Evolutionary conservation across 768 basidiomycete species (phyloP).

Genomic region (Boletus sensibilis): DNA sequence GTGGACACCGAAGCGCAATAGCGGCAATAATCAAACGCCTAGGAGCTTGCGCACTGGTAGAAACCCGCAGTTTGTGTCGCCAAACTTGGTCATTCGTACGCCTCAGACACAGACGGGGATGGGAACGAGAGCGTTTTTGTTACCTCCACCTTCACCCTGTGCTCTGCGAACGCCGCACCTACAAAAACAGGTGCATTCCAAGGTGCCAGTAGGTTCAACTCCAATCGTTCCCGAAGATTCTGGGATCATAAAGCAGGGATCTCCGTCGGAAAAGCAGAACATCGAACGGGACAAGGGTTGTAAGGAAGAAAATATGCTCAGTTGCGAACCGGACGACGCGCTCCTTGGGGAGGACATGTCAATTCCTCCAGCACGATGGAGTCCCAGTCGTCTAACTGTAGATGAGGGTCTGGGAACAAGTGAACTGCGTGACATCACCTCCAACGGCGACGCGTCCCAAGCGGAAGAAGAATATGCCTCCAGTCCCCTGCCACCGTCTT

Average conservation of each 20-base stretch:
- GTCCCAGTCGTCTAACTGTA: background rate
- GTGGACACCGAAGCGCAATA: conserved; percentile 15
- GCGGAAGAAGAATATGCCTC: conserved; percentile 34
- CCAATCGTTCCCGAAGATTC: background rate
- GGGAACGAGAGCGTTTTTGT: conserved; percentile 23
- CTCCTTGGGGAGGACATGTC: conserved; percentile 46
- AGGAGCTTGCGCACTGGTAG: background rate
- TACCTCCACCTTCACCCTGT: conserved; percentile 29
- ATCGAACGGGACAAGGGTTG: conserved; percentile 24
- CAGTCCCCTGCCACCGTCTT: conserved; percentile 60
- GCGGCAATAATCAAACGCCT: conserved; percentile 12
- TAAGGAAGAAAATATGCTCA: conserved; percentile 27
- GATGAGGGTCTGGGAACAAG: background rate
- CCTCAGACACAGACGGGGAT: conserved; percentile 14
- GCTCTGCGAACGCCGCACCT: conserved; percentile 5
- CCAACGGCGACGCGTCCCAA: conserved; percentile 15
- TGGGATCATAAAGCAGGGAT: background rate
- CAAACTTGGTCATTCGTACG: conserved; percentile 5
- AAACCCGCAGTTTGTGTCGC: conserved; percentile 12
- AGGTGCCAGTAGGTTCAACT: background rate
- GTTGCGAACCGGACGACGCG: conserved; percentile 39
- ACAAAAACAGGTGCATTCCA: background rate
- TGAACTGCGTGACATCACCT: conserved; percentile 20
- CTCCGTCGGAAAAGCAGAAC: background rate
- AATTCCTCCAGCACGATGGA: conserved; percentile 23